phyloP scores from a whole-genome alignment of 192 early-diverging fungal genomes.

The Geosiphon pyriformis region DNA sequence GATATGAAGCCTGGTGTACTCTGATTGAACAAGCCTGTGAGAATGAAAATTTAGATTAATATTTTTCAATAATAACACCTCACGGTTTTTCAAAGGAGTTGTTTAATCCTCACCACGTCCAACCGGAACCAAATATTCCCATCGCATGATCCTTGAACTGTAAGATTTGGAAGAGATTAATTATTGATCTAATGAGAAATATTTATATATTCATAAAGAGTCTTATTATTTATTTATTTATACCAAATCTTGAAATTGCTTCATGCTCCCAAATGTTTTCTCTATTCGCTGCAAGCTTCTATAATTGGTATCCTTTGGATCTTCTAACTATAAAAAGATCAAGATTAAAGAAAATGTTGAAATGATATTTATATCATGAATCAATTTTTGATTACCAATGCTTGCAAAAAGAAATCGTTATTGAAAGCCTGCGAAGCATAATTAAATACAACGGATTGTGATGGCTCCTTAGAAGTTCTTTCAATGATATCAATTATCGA shows the following conservation, averaged over 20 bases:
- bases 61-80: too few relatives aligned
- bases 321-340: not conserved
- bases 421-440: slow-evolving; percentile 42
- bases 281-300: not conserved
- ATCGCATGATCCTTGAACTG: slow-evolving; percentile 37
- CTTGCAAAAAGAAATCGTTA: slow-evolving; percentile 43
- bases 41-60: not conserved
- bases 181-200: slow-evolving; percentile 30
- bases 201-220: too few relatives aligned
- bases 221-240: too few relatives aligned
- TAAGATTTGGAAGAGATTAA: too few relatives aligned
- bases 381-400: slow-evolving; percentile 29
- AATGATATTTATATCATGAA: not conserved
- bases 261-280: not conserved
- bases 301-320: not conserved
- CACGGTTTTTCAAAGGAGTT: not conserved
- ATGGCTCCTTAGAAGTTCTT: slow-evolving; percentile 32
- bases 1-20: slow-evolving; percentile 9
- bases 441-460: slow-evolving; percentile 38
- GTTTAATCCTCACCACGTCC: slow-evolving; percentile 38
- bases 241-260: slow-evolving; percentile 1
- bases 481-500: slow-evolving; percentile 29
- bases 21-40: slow-evolving; percentile 14
- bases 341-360: not conserved
- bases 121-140: slow-evolving; percentile 41